Evolutionary conservation across 805 yeast genomes (phyloP).

Genomic region (Cyberlindnera galapagoensis): DNA sequence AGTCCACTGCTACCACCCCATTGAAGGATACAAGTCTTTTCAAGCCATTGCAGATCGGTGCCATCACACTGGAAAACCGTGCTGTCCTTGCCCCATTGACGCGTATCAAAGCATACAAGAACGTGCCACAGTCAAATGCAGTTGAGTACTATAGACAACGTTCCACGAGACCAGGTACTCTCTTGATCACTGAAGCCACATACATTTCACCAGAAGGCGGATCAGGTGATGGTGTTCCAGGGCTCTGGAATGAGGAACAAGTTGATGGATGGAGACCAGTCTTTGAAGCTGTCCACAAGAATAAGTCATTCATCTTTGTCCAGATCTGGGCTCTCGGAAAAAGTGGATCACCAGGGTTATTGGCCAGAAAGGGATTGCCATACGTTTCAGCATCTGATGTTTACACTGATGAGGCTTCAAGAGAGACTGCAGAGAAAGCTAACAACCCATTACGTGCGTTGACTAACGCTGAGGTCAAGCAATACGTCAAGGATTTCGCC

Average conservation of each 20-base stretch:
- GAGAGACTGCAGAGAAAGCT: slow-evolving; percentile 28
- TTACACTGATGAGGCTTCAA: slow-evolving; percentile 28
- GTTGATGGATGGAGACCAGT: slow-evolving; percentile 41
- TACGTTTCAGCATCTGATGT: slow-evolving; percentile 33
- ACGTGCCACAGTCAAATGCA: slow-evolving; percentile 23
- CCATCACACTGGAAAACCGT: slow-evolving; percentile 28
- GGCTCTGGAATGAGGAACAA: slow-evolving; percentile 42
- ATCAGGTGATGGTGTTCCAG: slow-evolving; percentile 38
- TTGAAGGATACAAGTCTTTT: slow-evolving; percentile 23
- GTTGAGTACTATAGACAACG: slow-evolving; percentile 49
- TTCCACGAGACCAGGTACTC: slow-evolving; percentile 47
- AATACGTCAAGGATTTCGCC: slow-evolving; percentile 35
- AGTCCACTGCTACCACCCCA: slow-evolving; percentile 3
- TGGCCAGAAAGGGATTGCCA: slow-evolving; percentile 30
- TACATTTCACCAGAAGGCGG: slow-evolving; percentile 37
- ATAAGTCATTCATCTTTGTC: slow-evolving; percentile 36
- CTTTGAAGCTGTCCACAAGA: slow-evolving; percentile 41
- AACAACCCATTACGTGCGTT: slow-evolving; percentile 22
- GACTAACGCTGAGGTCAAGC: slow-evolving; percentile 28
- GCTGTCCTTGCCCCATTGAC: slow-evolving; percentile 37
- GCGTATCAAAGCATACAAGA: slow-evolving; percentile 1
- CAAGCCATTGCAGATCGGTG: slow-evolving; percentile 34
- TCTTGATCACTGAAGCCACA: slow-evolving; percentile 55
- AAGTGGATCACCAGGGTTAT: slow-evolving; percentile 31
- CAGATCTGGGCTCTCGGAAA: slow-evolving; percentile 47